Conservation (phyloP, 139 green algal genomes). For the Chlorella sp. region DNA sequence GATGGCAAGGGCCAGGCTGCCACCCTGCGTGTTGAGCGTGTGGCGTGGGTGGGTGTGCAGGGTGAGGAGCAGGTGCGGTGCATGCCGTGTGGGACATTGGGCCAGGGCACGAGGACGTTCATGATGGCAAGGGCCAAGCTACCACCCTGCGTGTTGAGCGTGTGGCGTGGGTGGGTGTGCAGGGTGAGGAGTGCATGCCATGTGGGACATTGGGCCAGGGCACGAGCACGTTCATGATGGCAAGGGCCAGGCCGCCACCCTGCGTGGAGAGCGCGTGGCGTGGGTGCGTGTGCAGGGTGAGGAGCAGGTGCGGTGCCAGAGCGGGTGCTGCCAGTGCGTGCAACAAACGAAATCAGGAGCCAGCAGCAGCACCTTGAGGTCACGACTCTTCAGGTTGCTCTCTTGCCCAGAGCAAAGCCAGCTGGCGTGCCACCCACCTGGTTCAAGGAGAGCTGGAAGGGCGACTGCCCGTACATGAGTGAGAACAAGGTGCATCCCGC, state of each 20-base stretch:
- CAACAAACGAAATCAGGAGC: too few relatives aligned
- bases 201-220: too few relatives aligned
- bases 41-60: background rate
- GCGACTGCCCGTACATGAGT: constrained; percentile 65
- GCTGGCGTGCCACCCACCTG: too few relatives aligned
- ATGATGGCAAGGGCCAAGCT: background rate
- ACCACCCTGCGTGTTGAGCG: background rate
- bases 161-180: background rate
- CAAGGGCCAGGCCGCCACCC: background rate
- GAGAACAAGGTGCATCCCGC: constrained; percentile 80
- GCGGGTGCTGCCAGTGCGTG: too few relatives aligned
- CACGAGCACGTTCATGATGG: background rate
- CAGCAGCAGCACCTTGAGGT: too few relatives aligned
- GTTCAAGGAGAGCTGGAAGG: constrained; percentile 59
- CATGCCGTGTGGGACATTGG: too few relatives aligned
- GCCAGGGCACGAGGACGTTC: too few relatives aligned
- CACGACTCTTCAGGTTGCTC: too few relatives aligned
- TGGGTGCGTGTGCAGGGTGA: too few relatives aligned
- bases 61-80: background rate
- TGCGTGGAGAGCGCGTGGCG: background rate
- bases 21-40: background rate
- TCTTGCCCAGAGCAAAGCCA: too few relatives aligned
- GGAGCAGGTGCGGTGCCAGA: too few relatives aligned
- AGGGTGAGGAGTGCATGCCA: too few relatives aligned
- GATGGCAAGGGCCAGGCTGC: background rate